phyloP scores from a whole-genome alignment of 1,284 basidiomycete species.

The Chiua sp. region DNA sequence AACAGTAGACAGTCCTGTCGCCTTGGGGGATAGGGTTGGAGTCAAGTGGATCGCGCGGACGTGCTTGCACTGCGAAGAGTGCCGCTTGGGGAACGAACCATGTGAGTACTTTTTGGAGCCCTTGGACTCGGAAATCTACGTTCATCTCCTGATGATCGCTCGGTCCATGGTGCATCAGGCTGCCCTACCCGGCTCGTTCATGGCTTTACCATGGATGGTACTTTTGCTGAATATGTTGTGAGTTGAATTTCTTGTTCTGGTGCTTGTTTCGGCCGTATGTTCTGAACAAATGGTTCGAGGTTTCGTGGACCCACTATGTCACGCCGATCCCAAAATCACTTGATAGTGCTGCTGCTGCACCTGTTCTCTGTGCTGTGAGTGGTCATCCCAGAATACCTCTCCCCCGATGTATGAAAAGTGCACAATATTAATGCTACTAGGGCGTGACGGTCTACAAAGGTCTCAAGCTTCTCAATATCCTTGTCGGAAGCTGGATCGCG shows the following conservation, averaged over 20 bases:
- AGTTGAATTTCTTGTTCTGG: too few species aligned
- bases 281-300: slow-evolving; percentile 33
- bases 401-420: not conserved
- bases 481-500: slow-evolving; percentile 68
- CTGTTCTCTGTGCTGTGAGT: slow-evolving; percentile 69
- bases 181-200: slow-evolving; percentile 53
- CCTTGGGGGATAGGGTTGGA: slow-evolving; percentile 72
- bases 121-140: not conserved
- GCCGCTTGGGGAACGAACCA: slow-evolving; percentile 59
- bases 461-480: slow-evolving; percentile 59
- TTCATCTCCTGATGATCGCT: not conserved
- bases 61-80: slow-evolving; percentile 68
- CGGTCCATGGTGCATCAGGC: too few species aligned
- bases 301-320: slow-evolving; percentile 65
- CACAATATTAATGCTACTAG: slow-evolving; percentile 25
- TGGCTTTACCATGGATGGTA: slow-evolving; percentile 66
- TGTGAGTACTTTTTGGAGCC: slow-evolving; percentile 38
- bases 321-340: slow-evolving; percentile 67
- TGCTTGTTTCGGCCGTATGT: not conserved
- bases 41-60: slow-evolving; percentile 75
- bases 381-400: not conserved
- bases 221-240: slow-evolving; percentile 55
- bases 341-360: slow-evolving; percentile 62
- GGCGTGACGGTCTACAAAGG: slow-evolving; percentile 77
- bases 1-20: slow-evolving; percentile 48